Evolutionary conservation across 2,329 filamentous ascomycete species (phyloP).

Genomic region (Samsoniella hepiali): DNA sequence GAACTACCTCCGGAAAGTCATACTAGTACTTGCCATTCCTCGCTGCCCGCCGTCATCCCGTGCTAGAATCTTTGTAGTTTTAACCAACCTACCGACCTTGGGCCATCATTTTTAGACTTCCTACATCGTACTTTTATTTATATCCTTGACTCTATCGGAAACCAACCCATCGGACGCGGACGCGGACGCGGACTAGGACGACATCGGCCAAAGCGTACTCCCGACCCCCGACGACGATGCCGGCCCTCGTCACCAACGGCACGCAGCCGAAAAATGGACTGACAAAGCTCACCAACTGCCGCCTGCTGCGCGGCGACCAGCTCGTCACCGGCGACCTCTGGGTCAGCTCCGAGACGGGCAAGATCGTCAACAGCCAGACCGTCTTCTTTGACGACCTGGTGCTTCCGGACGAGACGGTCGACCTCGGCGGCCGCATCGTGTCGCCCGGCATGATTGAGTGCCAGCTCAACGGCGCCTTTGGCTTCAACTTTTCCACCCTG

Average conservation of each 20-base stretch:
- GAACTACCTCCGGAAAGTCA: neutral
- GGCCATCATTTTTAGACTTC: neutral
- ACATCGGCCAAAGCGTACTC: too few relatives aligned
- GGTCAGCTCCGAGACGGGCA: conserved; percentile 78
- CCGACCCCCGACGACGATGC: conserved; percentile 39
- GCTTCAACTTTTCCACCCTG: conserved; percentile 84
- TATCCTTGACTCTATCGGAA: neutral
- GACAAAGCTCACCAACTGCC: conserved; percentile 87
- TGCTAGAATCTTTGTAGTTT: conserved; percentile 1
- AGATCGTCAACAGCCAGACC: conserved; percentile 69
- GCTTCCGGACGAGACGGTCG: conserved; percentile 69
- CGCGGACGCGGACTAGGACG: too few relatives aligned
- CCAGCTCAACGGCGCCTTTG: conserved; percentile 88
- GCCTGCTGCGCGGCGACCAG: conserved; percentile 63
- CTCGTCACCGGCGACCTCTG: conserved; percentile 80
- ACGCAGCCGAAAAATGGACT: conserved; percentile 50
- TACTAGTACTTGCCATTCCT: conserved; percentile 17
- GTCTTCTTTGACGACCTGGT: conserved; percentile 65
- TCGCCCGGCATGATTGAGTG: conserved; percentile 86
- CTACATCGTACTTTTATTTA: neutral
- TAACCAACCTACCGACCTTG: neutral
- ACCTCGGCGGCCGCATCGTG: conserved; percentile 79
- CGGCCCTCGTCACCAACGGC: conserved; percentile 41
- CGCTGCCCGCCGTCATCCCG: neutral
- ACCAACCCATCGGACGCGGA: too few relatives aligned